Base-by-base conservation (phyloP, 2,329 filamentous ascomycete species). In the Scedosporium dehoogii region DNA sequence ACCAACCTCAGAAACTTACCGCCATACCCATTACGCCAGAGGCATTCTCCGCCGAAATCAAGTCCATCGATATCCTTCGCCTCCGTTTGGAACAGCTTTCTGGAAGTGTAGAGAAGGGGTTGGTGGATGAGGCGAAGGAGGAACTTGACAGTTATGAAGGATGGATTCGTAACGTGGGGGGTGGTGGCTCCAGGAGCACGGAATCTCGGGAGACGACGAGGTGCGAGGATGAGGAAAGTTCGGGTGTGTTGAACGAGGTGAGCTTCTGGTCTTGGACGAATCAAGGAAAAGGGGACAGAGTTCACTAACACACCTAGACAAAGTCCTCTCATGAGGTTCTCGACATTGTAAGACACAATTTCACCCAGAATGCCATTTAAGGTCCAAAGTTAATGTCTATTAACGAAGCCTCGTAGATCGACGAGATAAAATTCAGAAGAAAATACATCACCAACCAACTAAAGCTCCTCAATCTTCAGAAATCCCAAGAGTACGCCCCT, bases 401-500 rank as follows among this genome's bases (percentile, higher is more conserved):
- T 58, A 4, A 33, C 55, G 25, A 58, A 14, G 12, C n/a, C 14
- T 41, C 42, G 16, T 18, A 58, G 59, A 53, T 60, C 18, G 44
- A 55, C 10, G 59, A 60, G 41, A 33, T 60, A 7, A 18, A 33
- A 10, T 60, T 60, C 48, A 27, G 59, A 25, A 46, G 38, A 33
- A 51, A 33, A 44, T 60, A 60, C n/a, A 51, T 60, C 27, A 21
- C 33, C 27, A 60, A 60, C 44, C 59, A 60, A 25, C 59, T 60
- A 14, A 38, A n/a, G 41, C 42, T 60, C 3, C 44, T 51, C 9
- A 10, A 14, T 4, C 59, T 60, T n/a, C 33, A 46, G 21, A 33
- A 12, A 4, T 33, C 29, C 16, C n/a, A 27, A 27, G 16, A 46
- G 59, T 60, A 38, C n/a, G 59, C 41, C 44, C 44, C 59, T n/a